Evolutionary conservation across 495 filamentous ascomycete species (phyloP).

Genomic region (Xylaria intraflava): DNA sequence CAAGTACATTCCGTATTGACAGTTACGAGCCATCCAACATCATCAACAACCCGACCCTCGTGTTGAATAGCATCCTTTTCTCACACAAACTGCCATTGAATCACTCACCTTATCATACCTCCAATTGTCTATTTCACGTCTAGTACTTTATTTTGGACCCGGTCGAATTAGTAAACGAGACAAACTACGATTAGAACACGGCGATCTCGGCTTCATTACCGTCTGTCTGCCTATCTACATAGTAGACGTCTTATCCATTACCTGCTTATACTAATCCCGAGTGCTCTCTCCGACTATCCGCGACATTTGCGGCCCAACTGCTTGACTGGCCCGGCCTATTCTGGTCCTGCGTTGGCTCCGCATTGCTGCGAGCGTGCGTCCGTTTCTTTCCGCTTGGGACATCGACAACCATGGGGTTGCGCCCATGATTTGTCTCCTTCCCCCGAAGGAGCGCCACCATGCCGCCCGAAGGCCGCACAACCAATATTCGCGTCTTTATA

Average conservation of each 20-base stretch:
- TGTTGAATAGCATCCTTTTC: background rate
- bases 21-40: background rate
- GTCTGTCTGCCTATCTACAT: background rate
- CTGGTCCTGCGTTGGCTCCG: background rate
- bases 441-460: constrained; percentile 31
- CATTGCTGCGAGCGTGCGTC: constrained; percentile 5
- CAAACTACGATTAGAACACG: constrained; percentile 3
- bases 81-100: background rate
- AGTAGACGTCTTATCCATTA: background rate
- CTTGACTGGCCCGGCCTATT: background rate
- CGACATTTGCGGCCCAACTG: no score
- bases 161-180: background rate
- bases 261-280: background rate
- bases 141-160: background rate
- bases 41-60: constrained; percentile 1
- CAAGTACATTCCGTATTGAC: background rate
- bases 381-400: background rate
- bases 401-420: constrained; percentile 11
- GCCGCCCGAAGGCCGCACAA: constrained; percentile 38
- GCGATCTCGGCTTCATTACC: background rate
- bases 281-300: background rate
- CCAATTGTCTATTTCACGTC: background rate
- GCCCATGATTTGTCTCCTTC: constrained; percentile 27
- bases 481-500: constrained; percentile 88
- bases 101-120: background rate